A percentile compares a stretch with the other conserved stretches of the same genome.
These are phyloP conservation scores for Ogataea polymorpha DNA, from an alignment of 805 yeast species.

Conservation along the genomic window DNA sequence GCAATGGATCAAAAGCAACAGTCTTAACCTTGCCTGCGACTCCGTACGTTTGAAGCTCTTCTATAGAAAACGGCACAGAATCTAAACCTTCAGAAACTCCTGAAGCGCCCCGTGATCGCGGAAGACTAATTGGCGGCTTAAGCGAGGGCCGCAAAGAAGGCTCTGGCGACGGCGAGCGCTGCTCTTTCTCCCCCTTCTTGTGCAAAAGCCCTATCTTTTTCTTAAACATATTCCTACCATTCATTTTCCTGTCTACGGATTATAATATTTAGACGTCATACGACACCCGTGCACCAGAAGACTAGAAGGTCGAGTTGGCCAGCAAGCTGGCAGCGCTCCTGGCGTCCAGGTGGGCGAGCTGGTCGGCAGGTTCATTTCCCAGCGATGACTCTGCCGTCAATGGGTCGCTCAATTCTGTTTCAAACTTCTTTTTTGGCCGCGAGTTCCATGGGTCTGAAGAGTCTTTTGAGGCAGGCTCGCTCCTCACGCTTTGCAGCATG, in stretches of 20 bases:
- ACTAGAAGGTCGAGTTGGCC: conserved; percentile 71
- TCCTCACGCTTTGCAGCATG: conserved; percentile 35
- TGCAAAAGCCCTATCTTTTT: conserved; percentile 16
- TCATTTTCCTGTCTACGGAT: conserved; percentile 5
- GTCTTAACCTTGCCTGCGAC: conserved; percentile 62
- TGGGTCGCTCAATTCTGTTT: conserved; percentile 9
- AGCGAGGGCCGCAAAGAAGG: conserved; percentile 7
- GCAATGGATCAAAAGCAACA: conserved; percentile 82
- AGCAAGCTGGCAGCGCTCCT: conserved; percentile 77
- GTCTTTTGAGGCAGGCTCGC: conserved; percentile 1
- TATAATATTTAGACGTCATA: neutral
- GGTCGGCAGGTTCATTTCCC: conserved; percentile 22
- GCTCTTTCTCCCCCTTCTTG: conserved; percentile 10
- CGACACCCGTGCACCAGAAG: conserved; percentile 7
- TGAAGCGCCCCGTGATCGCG: conserved; percentile 7
- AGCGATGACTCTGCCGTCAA: conserved; percentile 9
- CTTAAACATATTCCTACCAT: conserved; percentile 16
- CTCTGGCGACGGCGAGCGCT: neutral
- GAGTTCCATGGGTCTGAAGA: conserved; percentile 35
- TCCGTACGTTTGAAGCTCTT: conserved; percentile 46
- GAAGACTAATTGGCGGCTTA: conserved; percentile 12
- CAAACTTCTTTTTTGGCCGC: conserved; percentile 29
- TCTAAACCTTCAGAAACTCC: conserved; percentile 33
- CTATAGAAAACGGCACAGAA: conserved; percentile 26
- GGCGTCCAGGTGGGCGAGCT: conserved; percentile 60